Conservation (phyloP, 2,329 filamentous ascomycete genomes). For the Arthrobotrys iridis region DNA sequence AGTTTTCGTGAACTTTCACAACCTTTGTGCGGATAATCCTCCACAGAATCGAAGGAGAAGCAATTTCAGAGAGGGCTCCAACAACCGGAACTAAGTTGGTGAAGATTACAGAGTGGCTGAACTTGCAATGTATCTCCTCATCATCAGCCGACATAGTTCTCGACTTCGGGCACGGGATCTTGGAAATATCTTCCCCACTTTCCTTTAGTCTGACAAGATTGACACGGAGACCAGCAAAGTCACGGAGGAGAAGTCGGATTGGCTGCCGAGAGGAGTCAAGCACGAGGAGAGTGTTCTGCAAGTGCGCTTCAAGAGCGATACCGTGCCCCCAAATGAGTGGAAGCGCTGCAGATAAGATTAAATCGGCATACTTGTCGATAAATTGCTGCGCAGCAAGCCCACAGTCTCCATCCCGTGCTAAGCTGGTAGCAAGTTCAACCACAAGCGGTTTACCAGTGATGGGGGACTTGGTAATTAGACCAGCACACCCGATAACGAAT, state of each 20-base stretch:
- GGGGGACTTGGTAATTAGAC: slow-evolving; percentile 16
- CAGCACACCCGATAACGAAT: slow-evolving; percentile 17
- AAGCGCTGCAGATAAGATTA: slow-evolving; percentile 19
- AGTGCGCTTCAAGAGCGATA: slow-evolving; percentile 26
- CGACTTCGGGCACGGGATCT: slow-evolving; percentile 13
- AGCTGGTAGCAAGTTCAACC: slow-evolving; percentile 2
- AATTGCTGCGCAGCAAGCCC: neutral
- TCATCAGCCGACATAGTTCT: slow-evolving; percentile 21
- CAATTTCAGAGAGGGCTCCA: neutral
- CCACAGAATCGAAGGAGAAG: neutral
- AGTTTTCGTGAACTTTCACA: neutral
- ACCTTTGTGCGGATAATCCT: neutral
- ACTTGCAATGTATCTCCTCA: slow-evolving; percentile 22
- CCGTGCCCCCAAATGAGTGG: slow-evolving; percentile 21
- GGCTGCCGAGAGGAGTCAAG: neutral
- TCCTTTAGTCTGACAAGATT: neutral
- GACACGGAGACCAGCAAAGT: slow-evolving; percentile 27
- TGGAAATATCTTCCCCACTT: slow-evolving; percentile 14
- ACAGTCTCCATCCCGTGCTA: neutral
- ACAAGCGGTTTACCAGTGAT: slow-evolving; percentile 11
- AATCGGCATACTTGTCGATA: slow-evolving; percentile 19
- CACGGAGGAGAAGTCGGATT: slow-evolving; percentile 11
- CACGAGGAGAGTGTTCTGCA: slow-evolving; percentile 32
- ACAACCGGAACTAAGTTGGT: slow-evolving; percentile 19
- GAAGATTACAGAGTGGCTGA: slow-evolving; percentile 11